phyloP scores from a whole-genome alignment of 192 early-diverging fungal genomes.

The Obelidium mucronatum region DNA sequence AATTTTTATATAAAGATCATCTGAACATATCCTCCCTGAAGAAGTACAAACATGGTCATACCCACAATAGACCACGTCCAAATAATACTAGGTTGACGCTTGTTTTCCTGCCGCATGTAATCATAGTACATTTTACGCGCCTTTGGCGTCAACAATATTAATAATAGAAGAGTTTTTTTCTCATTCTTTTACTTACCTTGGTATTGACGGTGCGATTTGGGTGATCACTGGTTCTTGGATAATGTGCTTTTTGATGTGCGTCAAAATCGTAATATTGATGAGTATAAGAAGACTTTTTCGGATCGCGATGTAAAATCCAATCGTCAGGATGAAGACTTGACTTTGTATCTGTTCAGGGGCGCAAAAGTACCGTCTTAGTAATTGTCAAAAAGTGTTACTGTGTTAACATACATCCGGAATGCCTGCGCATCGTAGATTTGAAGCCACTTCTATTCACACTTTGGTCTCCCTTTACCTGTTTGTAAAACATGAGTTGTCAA shows the following conservation, averaged over 20 bases:
- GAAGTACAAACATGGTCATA: constrained; percentile 35
- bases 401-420: constrained; percentile 6
- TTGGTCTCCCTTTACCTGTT: not conserved
- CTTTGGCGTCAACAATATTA: constrained; percentile 3
- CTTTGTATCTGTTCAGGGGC: constrained; percentile 1
- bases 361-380: not conserved
- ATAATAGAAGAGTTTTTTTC: not conserved
- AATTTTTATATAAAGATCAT: constrained; percentile 38
- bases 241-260: constrained; percentile 47
- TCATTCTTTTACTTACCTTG: not conserved
- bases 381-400: not conserved
- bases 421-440: constrained; percentile 11
- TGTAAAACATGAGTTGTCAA: no score
- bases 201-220: constrained; percentile 15
- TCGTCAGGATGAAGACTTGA: constrained; percentile 46
- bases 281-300: not conserved
- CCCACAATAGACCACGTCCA: constrained; percentile 10
- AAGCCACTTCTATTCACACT: constrained; percentile 19
- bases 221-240: constrained; percentile 14
- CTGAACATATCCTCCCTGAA: constrained; percentile 40
- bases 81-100: constrained; percentile 27
- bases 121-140: constrained; percentile 28
- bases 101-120: constrained; percentile 32
- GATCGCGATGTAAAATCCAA: constrained; percentile 50
- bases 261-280: constrained; percentile 34